phyloP scores from a whole-genome alignment of 176 grass and related monocot species.

The Hsuehochloa calcarea region DNA sequence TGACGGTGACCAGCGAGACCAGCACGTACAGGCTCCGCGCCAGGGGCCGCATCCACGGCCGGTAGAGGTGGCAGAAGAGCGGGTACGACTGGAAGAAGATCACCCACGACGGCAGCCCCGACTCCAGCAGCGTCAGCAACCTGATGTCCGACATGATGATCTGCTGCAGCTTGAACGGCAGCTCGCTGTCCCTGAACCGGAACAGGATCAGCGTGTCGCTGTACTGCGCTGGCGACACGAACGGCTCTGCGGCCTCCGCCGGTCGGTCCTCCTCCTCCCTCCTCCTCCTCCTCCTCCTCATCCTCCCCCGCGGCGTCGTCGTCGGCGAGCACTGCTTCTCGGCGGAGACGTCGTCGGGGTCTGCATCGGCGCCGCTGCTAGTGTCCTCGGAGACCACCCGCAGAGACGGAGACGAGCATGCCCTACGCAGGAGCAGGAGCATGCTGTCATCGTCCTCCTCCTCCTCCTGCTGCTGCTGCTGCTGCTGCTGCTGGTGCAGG shows the following conservation, averaged over 20 bases:
- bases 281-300: not conserved
- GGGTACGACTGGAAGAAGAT: slow-evolving; percentile 94
- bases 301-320: not conserved
- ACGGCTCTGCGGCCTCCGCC: not conserved
- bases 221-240: slow-evolving; percentile 44
- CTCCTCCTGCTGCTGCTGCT: not conserved
- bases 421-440: not conserved
- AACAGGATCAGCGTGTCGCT: slow-evolving; percentile 60
- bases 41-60: slow-evolving; percentile 79
- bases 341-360: not conserved
- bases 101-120: slow-evolving; percentile 80
- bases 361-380: slow-evolving; percentile 4
- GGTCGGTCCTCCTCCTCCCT: not conserved
- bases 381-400: slow-evolving; percentile 28
- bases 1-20: slow-evolving; percentile 55
- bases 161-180: slow-evolving; percentile 61
- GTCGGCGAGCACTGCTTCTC: not conserved
- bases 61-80: slow-evolving; percentile 69
- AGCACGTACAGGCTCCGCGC: slow-evolving; percentile 56
- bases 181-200: slow-evolving; percentile 53
- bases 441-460: not conserved
- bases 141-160: slow-evolving; percentile 78
- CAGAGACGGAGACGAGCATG: slow-evolving; percentile 9
- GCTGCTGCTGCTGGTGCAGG: slow-evolving; percentile 16
- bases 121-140: slow-evolving; percentile 77